A percentile compares a stretch with the other conserved stretches of the same genome.
Conservation (phyloP, 2,329 filamentous ascomycete species). For the Pseudopithomyces maydicus region DNA sequence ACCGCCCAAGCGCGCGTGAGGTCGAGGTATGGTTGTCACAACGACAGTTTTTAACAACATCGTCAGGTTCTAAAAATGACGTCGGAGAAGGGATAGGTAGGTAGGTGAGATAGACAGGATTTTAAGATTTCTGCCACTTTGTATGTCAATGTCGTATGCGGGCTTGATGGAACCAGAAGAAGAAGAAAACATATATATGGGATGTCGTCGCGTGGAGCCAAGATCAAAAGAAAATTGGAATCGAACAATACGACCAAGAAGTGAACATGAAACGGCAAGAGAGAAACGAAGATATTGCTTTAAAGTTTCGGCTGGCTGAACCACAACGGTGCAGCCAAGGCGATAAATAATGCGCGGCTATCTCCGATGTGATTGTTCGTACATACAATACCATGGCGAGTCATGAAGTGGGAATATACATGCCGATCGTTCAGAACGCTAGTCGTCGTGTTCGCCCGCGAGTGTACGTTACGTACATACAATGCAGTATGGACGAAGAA, state of each 20-base stretch:
- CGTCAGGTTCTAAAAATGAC: too few relatives aligned
- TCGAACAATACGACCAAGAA: not conserved
- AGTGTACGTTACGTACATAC: not conserved
- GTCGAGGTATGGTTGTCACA: too few relatives aligned
- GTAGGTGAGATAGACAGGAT: too few relatives aligned
- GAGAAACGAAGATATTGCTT: not conserved
- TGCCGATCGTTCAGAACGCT: not conserved
- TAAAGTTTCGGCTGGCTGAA: not conserved
- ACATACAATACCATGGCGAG: too few relatives aligned
- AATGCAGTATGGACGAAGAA: not conserved
- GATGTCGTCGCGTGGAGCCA: too few relatives aligned
- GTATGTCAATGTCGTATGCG: not conserved
- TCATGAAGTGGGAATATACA: not conserved
- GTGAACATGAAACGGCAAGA: too few relatives aligned
- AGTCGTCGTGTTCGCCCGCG: not conserved
- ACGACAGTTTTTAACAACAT: not conserved
- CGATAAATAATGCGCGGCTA: too few relatives aligned
- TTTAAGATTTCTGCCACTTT: too few relatives aligned
- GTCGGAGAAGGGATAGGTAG: too few relatives aligned
- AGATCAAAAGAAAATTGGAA: not conserved
- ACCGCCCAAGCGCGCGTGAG: not conserved
- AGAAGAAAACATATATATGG: not conserved
- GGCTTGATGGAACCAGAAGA: not conserved
- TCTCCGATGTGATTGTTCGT: too few relatives aligned
- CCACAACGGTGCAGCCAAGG: too few relatives aligned